Evolutionary conservation across 2,329 filamentous ascomycete species (phyloP), one percentile per base, ranked within the genome.

Genomic region (Sarocladium brachiariae): DNA sequence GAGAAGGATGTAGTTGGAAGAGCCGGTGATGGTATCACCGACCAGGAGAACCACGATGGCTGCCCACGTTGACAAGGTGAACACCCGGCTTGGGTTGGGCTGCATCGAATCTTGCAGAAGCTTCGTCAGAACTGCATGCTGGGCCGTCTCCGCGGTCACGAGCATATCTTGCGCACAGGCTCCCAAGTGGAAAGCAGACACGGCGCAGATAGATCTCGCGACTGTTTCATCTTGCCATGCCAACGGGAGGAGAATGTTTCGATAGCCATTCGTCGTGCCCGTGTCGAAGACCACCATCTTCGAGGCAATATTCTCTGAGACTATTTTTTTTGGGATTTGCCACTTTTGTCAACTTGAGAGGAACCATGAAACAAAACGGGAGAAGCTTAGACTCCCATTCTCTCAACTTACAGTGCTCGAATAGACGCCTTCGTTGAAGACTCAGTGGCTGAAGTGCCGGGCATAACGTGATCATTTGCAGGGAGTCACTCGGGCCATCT

Each of bases 161-260:
- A 47, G 25, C 43, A 47, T 47, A 14, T 47, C 19, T 11, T 23
- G n/a, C 7, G 27, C 24, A 23, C 10, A 19, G 4, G 43, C 13
- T 14, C 43, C 43, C 27, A 62, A 18, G 8, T 63, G 60, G 6
- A 59, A 63, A 1, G 61, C 58, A 1, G 61, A 57, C 3, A 57
- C 58, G 4, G 61, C 57, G 6, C 61, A 52, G 0, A 63, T 58
- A 2, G 61, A 53, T n/a, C 53, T 58, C 56, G 60, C 58, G 37
- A 63, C 50, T 7, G 59, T 53, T 1, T 59, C 51, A 24, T 61
- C 56, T 6, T 51, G 35, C 18, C 51, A 50, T 2, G 59, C 57
- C 1, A 59, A 24, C 4, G 57, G 57, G 0, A 61, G 37, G 10
- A 60, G 49, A 2, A 58, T 35, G 23, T 56, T 51, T 9, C 56